phyloP scores from a whole-genome alignment of 1,284 basidiomycete species.

The Ceratobasidium sp. region DNA sequence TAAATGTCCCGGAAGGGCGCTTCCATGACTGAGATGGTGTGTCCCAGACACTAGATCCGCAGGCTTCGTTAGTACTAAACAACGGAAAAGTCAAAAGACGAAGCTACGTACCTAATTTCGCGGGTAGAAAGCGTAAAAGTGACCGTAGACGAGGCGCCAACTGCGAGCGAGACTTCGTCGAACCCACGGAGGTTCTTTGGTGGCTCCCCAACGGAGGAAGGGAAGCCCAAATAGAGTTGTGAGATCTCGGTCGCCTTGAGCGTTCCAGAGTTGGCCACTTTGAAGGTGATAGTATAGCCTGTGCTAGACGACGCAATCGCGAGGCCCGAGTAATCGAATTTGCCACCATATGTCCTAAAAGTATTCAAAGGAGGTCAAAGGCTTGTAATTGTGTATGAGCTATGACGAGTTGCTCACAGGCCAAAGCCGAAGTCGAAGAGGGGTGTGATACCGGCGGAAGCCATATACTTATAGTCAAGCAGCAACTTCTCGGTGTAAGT shows the following conservation, averaged over 20 bases:
- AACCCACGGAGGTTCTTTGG: slow-evolving; percentile 51
- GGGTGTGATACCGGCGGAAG: slow-evolving; percentile 40
- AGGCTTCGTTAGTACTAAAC: background rate
- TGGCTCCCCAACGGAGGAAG: slow-evolving; percentile 49
- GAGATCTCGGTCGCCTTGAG: slow-evolving; percentile 50
- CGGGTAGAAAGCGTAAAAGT: slow-evolving; percentile 27
- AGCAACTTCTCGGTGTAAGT: slow-evolving; percentile 43
- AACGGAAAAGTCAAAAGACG: background rate
- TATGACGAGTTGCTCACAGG: slow-evolving; percentile 23
- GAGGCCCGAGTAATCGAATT: slow-evolving; percentile 39
- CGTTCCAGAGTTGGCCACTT: slow-evolving; percentile 49
- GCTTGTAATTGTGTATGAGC: background rate
- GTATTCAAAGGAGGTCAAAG: background rate
- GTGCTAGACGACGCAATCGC: slow-evolving; percentile 29
- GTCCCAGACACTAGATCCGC: slow-evolving; percentile 39
- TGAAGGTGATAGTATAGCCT: slow-evolving; percentile 49
- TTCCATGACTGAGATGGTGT: slow-evolving; percentile 43
- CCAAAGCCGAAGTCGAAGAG: slow-evolving; percentile 44
- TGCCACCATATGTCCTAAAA: slow-evolving; percentile 41
- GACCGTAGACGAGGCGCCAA: slow-evolving; percentile 41
- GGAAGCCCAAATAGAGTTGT: slow-evolving; percentile 51
- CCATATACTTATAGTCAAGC: slow-evolving; percentile 45
- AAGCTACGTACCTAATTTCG: slow-evolving; percentile 39
- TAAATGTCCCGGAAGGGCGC: slow-evolving; percentile 45
- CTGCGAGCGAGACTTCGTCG: slow-evolving; percentile 44